Conservation (phyloP, 768 basidiomycete genomes). For the Holtermanniella nyarrowii region DNA sequence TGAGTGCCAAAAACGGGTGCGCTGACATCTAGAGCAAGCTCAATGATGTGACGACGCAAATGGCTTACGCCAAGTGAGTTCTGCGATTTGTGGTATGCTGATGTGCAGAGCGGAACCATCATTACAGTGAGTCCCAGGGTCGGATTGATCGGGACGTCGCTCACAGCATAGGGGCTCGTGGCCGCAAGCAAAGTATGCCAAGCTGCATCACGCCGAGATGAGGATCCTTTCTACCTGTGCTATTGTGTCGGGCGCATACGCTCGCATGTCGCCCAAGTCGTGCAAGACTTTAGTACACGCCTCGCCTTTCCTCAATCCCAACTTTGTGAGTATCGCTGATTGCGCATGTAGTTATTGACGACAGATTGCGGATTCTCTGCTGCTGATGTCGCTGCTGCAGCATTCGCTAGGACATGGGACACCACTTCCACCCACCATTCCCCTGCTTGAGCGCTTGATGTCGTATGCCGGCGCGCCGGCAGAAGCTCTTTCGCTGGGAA, state of each 20-base stretch:
- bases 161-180: conserved; percentile 48
- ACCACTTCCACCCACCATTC: conserved; percentile 28
- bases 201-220: conserved; percentile 43
- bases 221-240: conserved; percentile 44
- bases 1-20: conserved; percentile 16
- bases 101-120: conserved; percentile 17
- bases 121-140: conserved; percentile 12
- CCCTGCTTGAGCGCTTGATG: conserved; percentile 32
- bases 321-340: conserved; percentile 44
- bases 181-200: conserved; percentile 47
- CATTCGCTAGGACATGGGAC: conserved; percentile 21
- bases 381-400: conserved; percentile 28
- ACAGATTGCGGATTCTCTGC: conserved; percentile 33
- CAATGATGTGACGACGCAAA: conserved; percentile 11
- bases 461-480: conserved; percentile 16
- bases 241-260: conserved; percentile 42
- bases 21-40: conserved; percentile 17
- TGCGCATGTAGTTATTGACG: background rate
- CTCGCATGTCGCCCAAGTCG: conserved; percentile 45
- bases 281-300: conserved; percentile 43
- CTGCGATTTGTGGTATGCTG: conserved; percentile 27
- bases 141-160: conserved; percentile 36
- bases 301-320: conserved; percentile 50
- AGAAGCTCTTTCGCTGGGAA: background rate
- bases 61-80: conserved; percentile 15